Evolutionary conservation across 495 filamentous ascomycete species (phyloP).

Genomic region (Penicillium desertorum): DNA sequence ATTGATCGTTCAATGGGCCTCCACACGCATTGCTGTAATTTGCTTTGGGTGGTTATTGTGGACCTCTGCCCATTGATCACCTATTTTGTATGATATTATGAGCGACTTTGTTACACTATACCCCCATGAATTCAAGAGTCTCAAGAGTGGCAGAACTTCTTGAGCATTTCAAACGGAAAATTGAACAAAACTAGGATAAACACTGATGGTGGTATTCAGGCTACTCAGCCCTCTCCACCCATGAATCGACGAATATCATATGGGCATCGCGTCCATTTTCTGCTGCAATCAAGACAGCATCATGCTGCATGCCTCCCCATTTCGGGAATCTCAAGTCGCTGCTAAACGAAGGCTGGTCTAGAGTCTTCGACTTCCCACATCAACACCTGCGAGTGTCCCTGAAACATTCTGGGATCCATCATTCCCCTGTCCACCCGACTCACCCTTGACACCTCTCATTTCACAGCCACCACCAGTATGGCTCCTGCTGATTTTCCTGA

Average conservation of each 20-base stretch:
- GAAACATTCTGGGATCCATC: not conserved
- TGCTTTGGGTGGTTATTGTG: not conserved
- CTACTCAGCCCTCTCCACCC: not conserved
- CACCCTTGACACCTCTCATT: not conserved
- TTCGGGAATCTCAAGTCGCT: not conserved
- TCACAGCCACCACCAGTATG: not conserved
- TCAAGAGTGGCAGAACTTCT: not conserved
- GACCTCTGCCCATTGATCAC: not conserved
- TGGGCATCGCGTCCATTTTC: not conserved
- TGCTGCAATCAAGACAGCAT: not conserved
- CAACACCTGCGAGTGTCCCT: not conserved
- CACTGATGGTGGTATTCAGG: not conserved
- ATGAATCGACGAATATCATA: not conserved
- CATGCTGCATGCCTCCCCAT: not conserved
- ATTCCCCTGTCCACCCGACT: not conserved
- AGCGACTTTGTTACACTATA: slow-evolving; percentile 10
- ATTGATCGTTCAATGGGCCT: not conserved
- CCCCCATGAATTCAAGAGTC: slow-evolving; percentile 6
- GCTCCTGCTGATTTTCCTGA: not conserved
- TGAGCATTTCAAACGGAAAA: not conserved
- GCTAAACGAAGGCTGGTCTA: too few relatives aligned
- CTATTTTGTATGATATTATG: slow-evolving; percentile 13
- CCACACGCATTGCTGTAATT: not conserved
- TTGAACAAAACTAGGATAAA: not conserved
- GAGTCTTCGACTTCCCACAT: not conserved